These are phyloP conservation scores for Globisporangium solare DNA, from an alignment of 352 stramenopile species.

Conservation along the genomic window DNA sequence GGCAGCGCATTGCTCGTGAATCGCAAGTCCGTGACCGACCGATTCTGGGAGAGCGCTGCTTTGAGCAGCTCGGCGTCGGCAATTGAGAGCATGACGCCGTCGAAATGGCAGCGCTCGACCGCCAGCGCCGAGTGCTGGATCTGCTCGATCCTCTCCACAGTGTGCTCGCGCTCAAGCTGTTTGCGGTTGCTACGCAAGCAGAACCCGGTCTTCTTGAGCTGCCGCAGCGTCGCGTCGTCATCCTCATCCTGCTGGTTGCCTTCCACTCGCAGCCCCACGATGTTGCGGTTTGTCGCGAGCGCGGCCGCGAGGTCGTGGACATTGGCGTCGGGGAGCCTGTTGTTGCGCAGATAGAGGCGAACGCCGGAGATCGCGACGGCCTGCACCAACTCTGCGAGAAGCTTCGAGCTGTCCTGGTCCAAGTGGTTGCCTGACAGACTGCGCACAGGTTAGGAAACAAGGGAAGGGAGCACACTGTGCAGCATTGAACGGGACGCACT, in stretches of 20 bases:
- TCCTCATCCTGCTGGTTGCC: slow-evolving; percentile 33
- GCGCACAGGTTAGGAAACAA: not conserved
- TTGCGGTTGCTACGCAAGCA: slow-evolving; percentile 27
- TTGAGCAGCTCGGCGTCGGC: slow-evolving; percentile 26
- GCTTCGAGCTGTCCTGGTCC: slow-evolving; percentile 23
- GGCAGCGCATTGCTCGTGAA: slow-evolving; percentile 40
- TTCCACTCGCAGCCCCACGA: slow-evolving; percentile 24
- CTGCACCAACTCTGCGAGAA: slow-evolving; percentile 23
- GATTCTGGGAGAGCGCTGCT: slow-evolving; percentile 20
- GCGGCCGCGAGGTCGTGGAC: slow-evolving; percentile 24
- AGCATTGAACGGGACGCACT: slow-evolving; percentile 9
- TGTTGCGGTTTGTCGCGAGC: slow-evolving; percentile 16
- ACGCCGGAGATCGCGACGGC: slow-evolving; percentile 14
- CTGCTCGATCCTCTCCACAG: slow-evolving; percentile 13
- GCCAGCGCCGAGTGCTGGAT: slow-evolving; percentile 20
- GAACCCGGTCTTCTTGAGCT: slow-evolving; percentile 27
- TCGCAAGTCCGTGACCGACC: slow-evolving; percentile 26
- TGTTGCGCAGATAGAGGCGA: slow-evolving; percentile 30
- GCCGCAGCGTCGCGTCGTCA: slow-evolving; percentile 18
- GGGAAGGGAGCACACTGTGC: not conserved
- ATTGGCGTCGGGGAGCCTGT: slow-evolving; percentile 19
- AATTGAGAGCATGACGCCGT: slow-evolving; percentile 33
- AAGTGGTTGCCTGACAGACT: slow-evolving; percentile 40
- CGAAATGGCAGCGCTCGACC: slow-evolving; percentile 27
- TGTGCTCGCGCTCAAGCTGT: slow-evolving; percentile 10